Evolutionary conservation across 495 filamentous ascomycete species (phyloP).

Genomic region (Penicillium flavigenum): DNA sequence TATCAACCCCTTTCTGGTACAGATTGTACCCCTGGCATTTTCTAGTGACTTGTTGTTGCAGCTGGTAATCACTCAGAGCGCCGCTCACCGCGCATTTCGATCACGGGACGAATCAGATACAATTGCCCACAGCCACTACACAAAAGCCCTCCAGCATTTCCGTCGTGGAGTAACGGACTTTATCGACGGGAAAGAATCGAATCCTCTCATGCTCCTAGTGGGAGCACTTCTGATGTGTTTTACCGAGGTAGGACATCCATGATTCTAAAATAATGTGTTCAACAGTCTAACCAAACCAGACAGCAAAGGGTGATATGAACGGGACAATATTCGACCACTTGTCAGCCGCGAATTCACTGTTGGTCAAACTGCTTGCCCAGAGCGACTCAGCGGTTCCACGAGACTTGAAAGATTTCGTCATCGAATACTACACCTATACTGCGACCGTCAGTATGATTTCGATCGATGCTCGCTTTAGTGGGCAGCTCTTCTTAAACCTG

Average conservation of each 20-base stretch:
- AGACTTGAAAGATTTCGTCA: constrained; percentile 41
- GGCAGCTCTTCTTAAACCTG: constrained; percentile 37
- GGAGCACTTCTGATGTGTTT: constrained; percentile 43
- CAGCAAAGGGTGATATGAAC: constrained; percentile 42
- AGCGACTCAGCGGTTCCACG: constrained; percentile 35
- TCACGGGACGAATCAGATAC: constrained; percentile 36
- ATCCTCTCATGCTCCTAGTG: constrained; percentile 37
- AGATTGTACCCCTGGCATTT: constrained; percentile 40
- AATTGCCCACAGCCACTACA: constrained; percentile 38
- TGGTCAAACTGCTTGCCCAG: constrained; percentile 34
- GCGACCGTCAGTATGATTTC: constrained; percentile 47
- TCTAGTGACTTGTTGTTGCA: constrained; percentile 39
- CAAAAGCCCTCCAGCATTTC: constrained; percentile 36
- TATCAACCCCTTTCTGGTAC: constrained; percentile 39
- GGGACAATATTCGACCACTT: constrained; percentile 42
- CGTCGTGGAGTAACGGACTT: constrained; percentile 37
- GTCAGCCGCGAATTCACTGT: constrained; percentile 34
- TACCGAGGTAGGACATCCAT: constrained; percentile 32
- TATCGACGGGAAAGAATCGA: constrained; percentile 39
- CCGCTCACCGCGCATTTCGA: constrained; percentile 40
- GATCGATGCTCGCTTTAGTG: constrained; percentile 36
- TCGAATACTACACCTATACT: constrained; percentile 43
- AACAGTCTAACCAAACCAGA: constrained; percentile 23
- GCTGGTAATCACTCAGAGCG: constrained; percentile 41
- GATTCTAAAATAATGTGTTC: not conserved